phyloP scores from a whole-genome alignment of 805 yeast genomes.

The Pichia occidentalis region DNA sequence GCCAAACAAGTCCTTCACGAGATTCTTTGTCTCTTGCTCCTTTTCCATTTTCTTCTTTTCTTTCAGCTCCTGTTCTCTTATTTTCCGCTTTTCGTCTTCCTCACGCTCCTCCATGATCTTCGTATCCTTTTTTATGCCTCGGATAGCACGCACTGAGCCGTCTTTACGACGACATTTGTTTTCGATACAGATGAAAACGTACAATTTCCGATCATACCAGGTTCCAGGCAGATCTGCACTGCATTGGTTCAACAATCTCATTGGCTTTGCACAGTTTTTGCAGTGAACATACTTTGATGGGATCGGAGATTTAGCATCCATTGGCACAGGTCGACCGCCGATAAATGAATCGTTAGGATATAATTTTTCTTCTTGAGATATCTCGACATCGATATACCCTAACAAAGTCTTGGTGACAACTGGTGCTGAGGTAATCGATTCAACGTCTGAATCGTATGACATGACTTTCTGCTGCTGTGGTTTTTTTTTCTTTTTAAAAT shows the following conservation, averaged over 20 bases:
- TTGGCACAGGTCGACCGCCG: conserved; percentile 77
- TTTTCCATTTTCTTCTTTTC: conserved; percentile 37
- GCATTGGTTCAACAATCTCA: conserved; percentile 73
- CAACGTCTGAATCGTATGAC: conserved; percentile 16
- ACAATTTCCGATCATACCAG: conserved; percentile 73
- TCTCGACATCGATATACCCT: conserved; percentile 62
- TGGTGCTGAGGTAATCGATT: conserved; percentile 14
- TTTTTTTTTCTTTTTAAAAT: no score
- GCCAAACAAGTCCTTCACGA: conserved; percentile 29
- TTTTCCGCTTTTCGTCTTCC: conserved; percentile 35
- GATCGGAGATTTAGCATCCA: conserved; percentile 55
- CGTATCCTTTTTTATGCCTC: conserved; percentile 67
- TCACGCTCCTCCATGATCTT: conserved; percentile 35
- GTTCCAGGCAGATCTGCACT: conserved; percentile 70
- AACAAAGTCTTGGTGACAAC: conserved; percentile 37
- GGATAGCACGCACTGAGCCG: conserved; percentile 68
- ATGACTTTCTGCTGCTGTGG: no score
- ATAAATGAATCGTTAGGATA: conserved; percentile 63
- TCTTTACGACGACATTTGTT: conserved; percentile 58
- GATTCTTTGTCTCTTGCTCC: conserved; percentile 34
- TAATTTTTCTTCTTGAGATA: conserved; percentile 40
- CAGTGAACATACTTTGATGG: conserved; percentile 49
- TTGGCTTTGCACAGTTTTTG: conserved; percentile 51
- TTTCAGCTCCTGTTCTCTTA: conserved; percentile 38
- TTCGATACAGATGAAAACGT: conserved; percentile 68